Base-by-base conservation (phyloP, 140 eudicot species). In the Ambrosia hybrid region DNA sequence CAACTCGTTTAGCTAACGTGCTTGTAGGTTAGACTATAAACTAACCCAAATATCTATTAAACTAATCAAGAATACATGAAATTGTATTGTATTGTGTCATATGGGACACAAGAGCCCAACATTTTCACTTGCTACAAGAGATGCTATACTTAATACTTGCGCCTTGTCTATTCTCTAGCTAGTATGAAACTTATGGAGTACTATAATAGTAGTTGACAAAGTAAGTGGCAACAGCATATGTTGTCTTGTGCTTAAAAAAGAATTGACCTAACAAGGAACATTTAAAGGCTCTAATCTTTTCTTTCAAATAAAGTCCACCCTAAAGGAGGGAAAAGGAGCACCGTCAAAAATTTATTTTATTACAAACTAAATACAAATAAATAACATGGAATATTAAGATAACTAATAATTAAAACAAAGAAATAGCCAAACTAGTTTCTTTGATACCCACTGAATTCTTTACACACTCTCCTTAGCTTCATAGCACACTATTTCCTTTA, bases 171-270 rank as follows among this genome's bases (percentile, higher is more conserved):
- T 21, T 21, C 26, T 21, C 26, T 21, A 21, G 26, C 26, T n/a
- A 38, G 49, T 61, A 51, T 12, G 26, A 17, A 51, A 51, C 13
- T 4, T 43, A 59, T 52, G 26, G 26, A 21, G 26, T 49, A 68
- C 12, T 36, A 46, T 56, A 52, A 55, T 57, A 12, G 17, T 49
- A 58, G 77, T 76, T 75, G 77, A 76, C 71, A 51, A 57, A 67
- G 71, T 71, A 75, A 81, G 85, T 81, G 78, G 78, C 78, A 76
- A 71, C 61, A 81, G 78, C 81, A 81, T 81, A 76, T 81, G 77
- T 74, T 75, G 80, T 80, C 77, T 49, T 33, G 63, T 14, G 49
- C 61, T 57, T 46, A 5, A 57, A 63, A 46, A 55, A 71, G 6
- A 58, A 76, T 37, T 70, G 51, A 72, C 74, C 74, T 78, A 78